A percentile compares a stretch with the other conserved stretches of the same genome.
These are phyloP conservation scores for Pythium pectinolyticum DNA, from an alignment of 352 stramenopile genomes.

Conservation along the genomic window DNA sequence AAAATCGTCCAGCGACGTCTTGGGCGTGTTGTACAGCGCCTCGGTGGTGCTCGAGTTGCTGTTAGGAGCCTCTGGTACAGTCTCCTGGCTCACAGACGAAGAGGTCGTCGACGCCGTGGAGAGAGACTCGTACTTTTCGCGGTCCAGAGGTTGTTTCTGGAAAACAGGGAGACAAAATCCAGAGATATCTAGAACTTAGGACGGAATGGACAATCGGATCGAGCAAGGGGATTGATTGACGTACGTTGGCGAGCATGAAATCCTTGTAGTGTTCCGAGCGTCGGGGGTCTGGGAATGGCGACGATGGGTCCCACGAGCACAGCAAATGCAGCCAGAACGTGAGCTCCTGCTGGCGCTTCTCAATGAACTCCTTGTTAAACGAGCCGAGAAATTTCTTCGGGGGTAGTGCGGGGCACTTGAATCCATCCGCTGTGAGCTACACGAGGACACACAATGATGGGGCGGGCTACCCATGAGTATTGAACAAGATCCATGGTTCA, in stretches of 20 bases:
- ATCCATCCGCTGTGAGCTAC: slow-evolving; percentile 71
- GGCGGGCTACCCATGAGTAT: background rate
- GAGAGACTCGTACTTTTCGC: slow-evolving; percentile 27
- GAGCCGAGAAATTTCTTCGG: slow-evolving; percentile 89
- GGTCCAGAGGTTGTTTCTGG: slow-evolving; percentile 77
- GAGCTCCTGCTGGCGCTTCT: slow-evolving; percentile 87
- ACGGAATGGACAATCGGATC: background rate
- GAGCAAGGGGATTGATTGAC: background rate
- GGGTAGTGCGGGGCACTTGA: slow-evolving; percentile 75
- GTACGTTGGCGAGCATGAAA: slow-evolving; percentile 80
- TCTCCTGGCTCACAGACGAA: slow-evolving; percentile 39
- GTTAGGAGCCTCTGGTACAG: slow-evolving; percentile 34
- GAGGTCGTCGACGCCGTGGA: slow-evolving; percentile 18
- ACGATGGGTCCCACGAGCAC: slow-evolving; percentile 69
- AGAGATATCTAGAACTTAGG: background rate
- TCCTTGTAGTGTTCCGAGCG: slow-evolving; percentile 74
- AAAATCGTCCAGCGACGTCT: slow-evolving; percentile 91
- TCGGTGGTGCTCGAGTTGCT: slow-evolving; percentile 40
- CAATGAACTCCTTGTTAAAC: slow-evolving; percentile 90
- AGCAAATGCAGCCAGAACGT: slow-evolving; percentile 86
- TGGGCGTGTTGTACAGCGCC: slow-evolving; percentile 83
- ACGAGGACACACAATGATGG: background rate
- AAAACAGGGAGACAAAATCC: slow-evolving; percentile 1
- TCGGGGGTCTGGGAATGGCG: slow-evolving; percentile 59
- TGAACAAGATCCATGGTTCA: background rate